phyloP scores from a whole-genome alignment of 75 land plant genomes.

The Pinus taeda region DNA sequence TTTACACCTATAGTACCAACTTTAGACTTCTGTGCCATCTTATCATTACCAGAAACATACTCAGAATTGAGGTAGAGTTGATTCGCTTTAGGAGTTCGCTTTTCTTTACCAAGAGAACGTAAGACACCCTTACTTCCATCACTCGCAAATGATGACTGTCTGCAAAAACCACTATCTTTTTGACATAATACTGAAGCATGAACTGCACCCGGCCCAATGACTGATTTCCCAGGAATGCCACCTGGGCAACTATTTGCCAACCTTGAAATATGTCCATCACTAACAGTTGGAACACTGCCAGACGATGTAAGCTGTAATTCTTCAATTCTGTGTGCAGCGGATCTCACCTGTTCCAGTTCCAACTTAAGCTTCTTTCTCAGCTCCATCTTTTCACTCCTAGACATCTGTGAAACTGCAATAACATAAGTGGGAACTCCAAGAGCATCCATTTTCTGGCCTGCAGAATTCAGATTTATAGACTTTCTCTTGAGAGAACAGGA shows the following conservation, averaged over 20 bases:
- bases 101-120: conserved; percentile 10
- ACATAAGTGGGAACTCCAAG: background rate
- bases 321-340: conserved; percentile 13
- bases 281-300: conserved; percentile 1
- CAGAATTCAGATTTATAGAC: conserved; percentile 31
- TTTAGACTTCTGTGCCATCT: conserved; percentile 29
- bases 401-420: conserved; percentile 5
- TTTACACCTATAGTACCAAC: conserved; percentile 6
- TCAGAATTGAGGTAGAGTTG: conserved; percentile 29
- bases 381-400: conserved; percentile 24
- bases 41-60: conserved; percentile 36
- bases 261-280: background rate
- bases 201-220: background rate
- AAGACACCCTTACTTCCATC: background rate
- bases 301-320: conserved; percentile 1
- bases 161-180: conserved; percentile 17
- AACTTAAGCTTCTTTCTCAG: conserved; percentile 26
- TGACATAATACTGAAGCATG: background rate
- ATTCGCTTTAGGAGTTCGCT: conserved; percentile 30
- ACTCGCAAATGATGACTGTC: conserved; percentile 14
- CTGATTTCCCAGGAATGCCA: background rate
- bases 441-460: background rate
- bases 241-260: background rate
- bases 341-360: conserved; percentile 26
- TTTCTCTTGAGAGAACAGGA: conserved; percentile 25